Base-by-base conservation (phyloP, 2,329 filamentous ascomycete species). In the Stachybotrys chartarum region DNA sequence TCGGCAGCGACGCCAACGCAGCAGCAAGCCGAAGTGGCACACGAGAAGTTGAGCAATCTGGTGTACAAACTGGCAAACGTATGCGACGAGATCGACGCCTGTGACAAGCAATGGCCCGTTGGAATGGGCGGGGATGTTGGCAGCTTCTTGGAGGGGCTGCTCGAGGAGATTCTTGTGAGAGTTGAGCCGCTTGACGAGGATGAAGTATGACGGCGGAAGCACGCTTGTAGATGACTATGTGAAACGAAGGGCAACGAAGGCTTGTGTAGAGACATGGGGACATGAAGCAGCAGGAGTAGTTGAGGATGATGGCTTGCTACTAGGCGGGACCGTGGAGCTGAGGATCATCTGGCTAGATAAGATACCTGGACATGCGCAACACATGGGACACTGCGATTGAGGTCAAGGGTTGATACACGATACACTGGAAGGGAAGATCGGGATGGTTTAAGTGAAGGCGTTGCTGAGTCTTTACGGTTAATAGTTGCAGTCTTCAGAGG, bases 41-140 rank as follows among this genome's bases (percentile, higher is more conserved):
- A 97, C 65, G 91, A 96, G 57, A 88, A 89, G 69, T 80, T 97
- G 47, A 82, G 88, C 60, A 84, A 86, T 66, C 78, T 96, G 31
- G 90, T 96, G 12, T 86, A 86, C 60, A 95, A 96, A 68, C 80
- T 95, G 32, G 88, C 87, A 2, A 84, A 88, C 57, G 79, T 93
- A 30, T 96, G 96, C 71, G 87, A 87, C 66, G 91, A 96, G 69
- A 91, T 99, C 65, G 93, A 99, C 70, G 82, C 88, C 59, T 89
- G 86, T 72, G 94, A 99, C 71, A 88, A 87, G 68, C 83, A 86
- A 48, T 88, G 91, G 62, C 90, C 91, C 6, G 91, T 97, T 11
- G 91, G 91, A 1, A 97, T 97, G 93, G 93, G 91, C 0, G 86
- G 90, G 49, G 92, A 93, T 30, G 91, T 96, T 2, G 85, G 86